These are phyloP conservation scores for Delonix regia DNA, from an alignment of 306 rosid species.

Conservation along the genomic window DNA sequence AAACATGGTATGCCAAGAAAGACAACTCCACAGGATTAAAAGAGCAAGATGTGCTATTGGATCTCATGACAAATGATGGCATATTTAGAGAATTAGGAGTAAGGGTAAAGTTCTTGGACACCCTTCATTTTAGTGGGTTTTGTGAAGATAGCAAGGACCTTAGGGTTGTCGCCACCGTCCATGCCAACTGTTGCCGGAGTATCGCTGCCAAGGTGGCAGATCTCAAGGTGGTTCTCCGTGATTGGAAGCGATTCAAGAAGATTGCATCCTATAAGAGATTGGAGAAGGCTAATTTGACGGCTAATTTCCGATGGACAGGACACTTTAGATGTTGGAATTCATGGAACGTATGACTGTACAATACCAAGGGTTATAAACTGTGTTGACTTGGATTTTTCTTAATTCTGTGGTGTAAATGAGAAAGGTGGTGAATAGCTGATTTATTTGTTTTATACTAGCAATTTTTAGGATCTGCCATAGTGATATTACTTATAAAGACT, in stretches of 20 bases:
- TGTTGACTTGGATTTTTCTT: background rate
- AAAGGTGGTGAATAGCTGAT: too few relatives aligned
- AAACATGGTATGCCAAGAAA: slow-evolving; percentile 68
- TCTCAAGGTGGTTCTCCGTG: slow-evolving; percentile 47
- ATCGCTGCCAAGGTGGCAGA: slow-evolving; percentile 66
- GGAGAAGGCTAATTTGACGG: slow-evolving; percentile 21
- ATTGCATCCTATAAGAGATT: slow-evolving; percentile 5
- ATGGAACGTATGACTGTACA: slow-evolving; percentile 40
- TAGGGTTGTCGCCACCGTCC: slow-evolving; percentile 57
- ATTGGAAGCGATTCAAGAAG: slow-evolving; percentile 71
- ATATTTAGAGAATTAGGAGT: slow-evolving; percentile 49
- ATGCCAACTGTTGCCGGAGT: slow-evolving; percentile 82
- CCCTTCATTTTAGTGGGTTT: slow-evolving; percentile 81
- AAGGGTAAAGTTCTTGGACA: slow-evolving; percentile 68
- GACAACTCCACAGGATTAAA: slow-evolving; percentile 60
- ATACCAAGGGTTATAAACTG: background rate
- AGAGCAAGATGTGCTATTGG: slow-evolving; percentile 76
- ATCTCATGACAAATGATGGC: slow-evolving; percentile 45
- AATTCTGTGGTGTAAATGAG: too few relatives aligned
- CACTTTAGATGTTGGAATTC: slow-evolving; percentile 58
- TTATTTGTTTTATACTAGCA: too few relatives aligned
- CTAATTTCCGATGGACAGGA: slow-evolving; percentile 44
- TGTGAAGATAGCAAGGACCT: slow-evolving; percentile 72
- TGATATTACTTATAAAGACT: too few relatives aligned
- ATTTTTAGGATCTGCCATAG: too few relatives aligned